Evolutionary conservation across 139 green algal genomes (phyloP), one percentile per base, ranked within the genome.

Genomic region (Edaphochlamys debaryana): DNA sequence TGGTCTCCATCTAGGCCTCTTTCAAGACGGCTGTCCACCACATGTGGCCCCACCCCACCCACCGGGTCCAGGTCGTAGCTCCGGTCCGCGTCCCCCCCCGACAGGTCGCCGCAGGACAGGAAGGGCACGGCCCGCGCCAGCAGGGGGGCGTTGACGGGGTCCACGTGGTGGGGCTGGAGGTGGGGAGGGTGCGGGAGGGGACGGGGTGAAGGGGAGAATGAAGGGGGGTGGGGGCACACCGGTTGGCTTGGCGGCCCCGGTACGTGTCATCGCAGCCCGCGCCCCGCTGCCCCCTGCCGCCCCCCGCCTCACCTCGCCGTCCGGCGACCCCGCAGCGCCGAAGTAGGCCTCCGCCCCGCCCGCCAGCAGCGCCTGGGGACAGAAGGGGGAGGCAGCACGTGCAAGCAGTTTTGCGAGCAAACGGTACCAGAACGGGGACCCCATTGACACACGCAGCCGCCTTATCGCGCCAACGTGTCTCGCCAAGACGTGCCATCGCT

Each of bases 41-140:
- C n/a, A n/a, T n/a, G n/a, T n/a, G n/a, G n/a, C n/a, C n/a, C n/a
- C n/a, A n/a, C n/a, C n/a, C n/a, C n/a, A n/a, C n/a, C n/a, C n/a
- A n/a, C n/a, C 0, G 72, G 82, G 50, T 89, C 71, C 36, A 99
- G 85, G 22, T 94, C 86, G 80, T 99, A 99, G 11, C 88, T 96
- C 41, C 89, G 86, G 79, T 99, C 96, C 20, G 96, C 91, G 87
- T 99, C 97, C 82, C 94, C 99, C 1, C 94, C 97, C 34, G 54
- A 84, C 32, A 99, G 87, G 86, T 98, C 96, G 0, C 96, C 97
- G 83, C 97, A 99, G 17, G 95, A 94, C 32, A 99, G 58, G 79
- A 99, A 99, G 0, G 95, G 96, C 4, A 99, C 90, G 15, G 81
- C 70, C 7, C 60, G 40, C 8, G 54, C 67, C 36, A 97, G 40